Conservation (phyloP, 805 yeast genomes). For the Wickerhamomyces sydowiorum region DNA sequence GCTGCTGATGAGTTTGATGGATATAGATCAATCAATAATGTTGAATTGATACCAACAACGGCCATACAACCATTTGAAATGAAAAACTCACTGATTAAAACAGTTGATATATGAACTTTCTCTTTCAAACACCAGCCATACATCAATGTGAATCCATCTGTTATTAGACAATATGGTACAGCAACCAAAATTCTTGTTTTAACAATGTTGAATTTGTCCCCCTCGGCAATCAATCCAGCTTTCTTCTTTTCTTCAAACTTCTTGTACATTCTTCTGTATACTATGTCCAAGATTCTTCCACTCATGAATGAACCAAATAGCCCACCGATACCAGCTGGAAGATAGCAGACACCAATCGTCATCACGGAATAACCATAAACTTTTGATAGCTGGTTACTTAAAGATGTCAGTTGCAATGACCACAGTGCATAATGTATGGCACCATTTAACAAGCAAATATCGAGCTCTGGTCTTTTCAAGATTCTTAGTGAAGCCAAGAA, state of each 20-base stretch:
- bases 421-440: constrained; percentile 64
- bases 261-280: constrained; percentile 35
- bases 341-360: constrained; percentile 63
- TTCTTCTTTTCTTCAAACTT: constrained; percentile 15
- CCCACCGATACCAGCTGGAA: constrained; percentile 70
- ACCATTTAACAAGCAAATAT: constrained; percentile 45
- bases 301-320: constrained; percentile 51
- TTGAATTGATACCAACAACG: constrained; percentile 51
- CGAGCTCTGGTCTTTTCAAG: constrained; percentile 36
- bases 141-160: constrained; percentile 37
- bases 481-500: constrained; percentile 37
- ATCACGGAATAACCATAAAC: constrained; percentile 46
- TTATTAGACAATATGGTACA: constrained; percentile 35
- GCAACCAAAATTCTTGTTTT: constrained; percentile 48
- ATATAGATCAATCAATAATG: constrained; percentile 69
- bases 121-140: constrained; percentile 72
- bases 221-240: constrained; percentile 16
- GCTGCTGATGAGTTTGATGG: constrained; percentile 71
- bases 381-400: constrained; percentile 47
- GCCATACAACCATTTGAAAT: constrained; percentile 56
- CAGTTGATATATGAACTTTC: constrained; percentile 42
- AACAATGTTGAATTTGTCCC: constrained; percentile 43
- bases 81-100: constrained; percentile 52
- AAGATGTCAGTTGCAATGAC: constrained; percentile 63
- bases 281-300: constrained; percentile 52